A percentile compares a stretch with the other conserved stretches of the same genome.
Conservation (phyloP, 1,139 yeast species). For the Suhomyces chickasaworum region DNA sequence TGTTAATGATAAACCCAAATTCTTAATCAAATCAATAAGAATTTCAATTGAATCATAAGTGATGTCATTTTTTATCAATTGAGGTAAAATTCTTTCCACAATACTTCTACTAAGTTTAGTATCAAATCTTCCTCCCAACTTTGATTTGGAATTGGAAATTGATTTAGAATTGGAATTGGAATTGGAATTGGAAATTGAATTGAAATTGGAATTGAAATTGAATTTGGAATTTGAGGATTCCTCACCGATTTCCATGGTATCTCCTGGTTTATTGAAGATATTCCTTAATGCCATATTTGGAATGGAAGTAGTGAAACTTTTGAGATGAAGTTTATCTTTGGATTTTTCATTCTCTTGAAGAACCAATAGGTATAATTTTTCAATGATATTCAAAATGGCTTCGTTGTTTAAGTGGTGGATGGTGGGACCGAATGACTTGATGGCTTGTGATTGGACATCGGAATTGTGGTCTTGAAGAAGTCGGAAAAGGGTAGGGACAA, state of each 20-base stretch:
- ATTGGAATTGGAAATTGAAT: too few relatives aligned
- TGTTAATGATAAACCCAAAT: conserved; percentile 53
- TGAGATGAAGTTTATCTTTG: conserved; percentile 27
- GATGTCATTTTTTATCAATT: conserved; percentile 21
- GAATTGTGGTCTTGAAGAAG: conserved; percentile 65
- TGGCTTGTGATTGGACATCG: conserved; percentile 80
- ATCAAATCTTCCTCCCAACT: conserved; percentile 13
- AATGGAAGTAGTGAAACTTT: conserved; percentile 60
- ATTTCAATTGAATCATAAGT: conserved; percentile 68
- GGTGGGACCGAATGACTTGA: conserved; percentile 54
- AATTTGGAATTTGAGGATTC: too few relatives aligned
- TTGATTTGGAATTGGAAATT: too few relatives aligned
- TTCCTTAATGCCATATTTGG: conserved; percentile 72
- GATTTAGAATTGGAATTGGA: too few relatives aligned
- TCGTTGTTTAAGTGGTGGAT: conserved; percentile 32
- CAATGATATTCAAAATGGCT: conserved; percentile 27
- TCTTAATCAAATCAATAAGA: conserved; percentile 56
- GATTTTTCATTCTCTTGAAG: conserved; percentile 26
- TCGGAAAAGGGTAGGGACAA: conserved; percentile 52
- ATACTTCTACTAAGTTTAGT: conserved; percentile 24
- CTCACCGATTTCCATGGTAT: not conserved
- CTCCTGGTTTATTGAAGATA: conserved; percentile 25
- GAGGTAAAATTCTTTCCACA: conserved; percentile 17
- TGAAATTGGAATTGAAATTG: too few relatives aligned
- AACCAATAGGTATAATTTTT: conserved; percentile 29